These are phyloP conservation scores for Magnolia changhungtana DNA, from an alignment of 164 flowering plant species.

Conservation along the genomic window DNA sequence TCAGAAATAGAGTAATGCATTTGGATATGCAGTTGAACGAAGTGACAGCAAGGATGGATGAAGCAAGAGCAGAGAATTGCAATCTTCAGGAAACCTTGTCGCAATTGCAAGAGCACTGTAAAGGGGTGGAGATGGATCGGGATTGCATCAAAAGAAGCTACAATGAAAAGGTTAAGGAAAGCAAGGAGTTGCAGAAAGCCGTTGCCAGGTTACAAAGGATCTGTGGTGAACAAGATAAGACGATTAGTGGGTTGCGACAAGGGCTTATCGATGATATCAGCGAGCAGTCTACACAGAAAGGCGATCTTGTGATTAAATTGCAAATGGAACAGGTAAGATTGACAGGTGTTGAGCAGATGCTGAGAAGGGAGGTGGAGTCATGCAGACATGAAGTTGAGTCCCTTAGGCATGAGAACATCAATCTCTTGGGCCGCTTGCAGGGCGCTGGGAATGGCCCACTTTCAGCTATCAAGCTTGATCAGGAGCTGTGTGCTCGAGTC, in stretches of 20 bases:
- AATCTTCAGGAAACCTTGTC: constrained; percentile 39
- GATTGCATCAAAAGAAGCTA: constrained; percentile 51
- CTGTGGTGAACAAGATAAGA: constrained; percentile 81
- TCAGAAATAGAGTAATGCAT: constrained; percentile 28
- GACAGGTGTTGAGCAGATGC: constrained; percentile 65
- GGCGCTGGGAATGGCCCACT: constrained; percentile 40
- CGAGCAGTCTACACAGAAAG: constrained; percentile 35
- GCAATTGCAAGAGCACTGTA: constrained; percentile 43
- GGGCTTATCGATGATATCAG: constrained; percentile 45
- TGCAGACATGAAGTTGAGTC: constrained; percentile 61
- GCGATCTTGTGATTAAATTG: constrained; percentile 40
- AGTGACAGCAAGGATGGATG: constrained; percentile 38
- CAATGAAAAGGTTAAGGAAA: constrained; percentile 68
- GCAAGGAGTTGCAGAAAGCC: constrained; percentile 67
- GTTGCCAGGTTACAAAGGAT: constrained; percentile 63
- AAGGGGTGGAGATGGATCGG: constrained; percentile 45
- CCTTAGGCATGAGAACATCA: constrained; percentile 77
- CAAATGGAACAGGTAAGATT: constrained; percentile 75
- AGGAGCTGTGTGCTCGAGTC: constrained; percentile 53
- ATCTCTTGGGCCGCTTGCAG: constrained; percentile 57
- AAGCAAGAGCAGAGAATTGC: constrained; percentile 37
- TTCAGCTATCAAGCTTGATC: constrained; percentile 59
- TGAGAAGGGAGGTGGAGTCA: constrained; percentile 81
- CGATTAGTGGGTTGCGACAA: constrained; percentile 65
- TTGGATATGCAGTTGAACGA: constrained; percentile 56